phyloP scores from a whole-genome alignment of 495 filamentous ascomycete species.

The Thermochaetoides thermophila region DNA sequence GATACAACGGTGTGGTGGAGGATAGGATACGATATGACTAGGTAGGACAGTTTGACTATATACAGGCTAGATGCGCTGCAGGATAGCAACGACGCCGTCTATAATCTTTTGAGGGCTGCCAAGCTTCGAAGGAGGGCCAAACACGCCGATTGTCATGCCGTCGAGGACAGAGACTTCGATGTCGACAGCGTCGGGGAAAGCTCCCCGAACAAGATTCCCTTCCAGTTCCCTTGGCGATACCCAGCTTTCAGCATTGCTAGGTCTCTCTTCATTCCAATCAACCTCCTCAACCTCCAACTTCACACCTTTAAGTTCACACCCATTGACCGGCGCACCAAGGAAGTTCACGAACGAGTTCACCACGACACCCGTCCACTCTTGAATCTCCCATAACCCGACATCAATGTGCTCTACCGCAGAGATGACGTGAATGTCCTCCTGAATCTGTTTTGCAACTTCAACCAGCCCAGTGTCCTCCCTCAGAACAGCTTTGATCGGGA shows the following conservation, averaged over 20 bases:
- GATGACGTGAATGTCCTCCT: constrained; percentile 27
- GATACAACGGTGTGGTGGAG: too few relatives aligned
- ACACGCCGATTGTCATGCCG: constrained; percentile 41
- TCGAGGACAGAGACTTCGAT: constrained; percentile 35
- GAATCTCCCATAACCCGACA: constrained; percentile 34
- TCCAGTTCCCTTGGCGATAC: neutral
- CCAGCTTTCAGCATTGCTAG: neutral
- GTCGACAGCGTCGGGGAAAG: constrained; percentile 34
- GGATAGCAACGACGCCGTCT: neutral
- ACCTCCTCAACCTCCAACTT: neutral
- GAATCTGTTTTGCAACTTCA: constrained; percentile 19
- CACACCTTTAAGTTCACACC: neutral
- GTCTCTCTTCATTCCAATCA: neutral
- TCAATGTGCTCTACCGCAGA: constrained; percentile 17
- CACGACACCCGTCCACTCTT: constrained; percentile 30
- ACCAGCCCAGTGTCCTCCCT: constrained; percentile 1
- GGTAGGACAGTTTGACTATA: too few relatives aligned
- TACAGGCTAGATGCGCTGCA: neutral
- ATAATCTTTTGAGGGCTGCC: constrained; percentile 5
- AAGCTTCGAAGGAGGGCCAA: constrained; percentile 17
- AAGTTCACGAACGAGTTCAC: constrained; percentile 44
- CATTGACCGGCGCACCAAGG: constrained; percentile 21
- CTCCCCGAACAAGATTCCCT: constrained; percentile 13
- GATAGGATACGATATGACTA: too few relatives aligned
- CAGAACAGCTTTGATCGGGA: constrained; percentile 23